Percentiles rank a stretch among this genome's conserved stretches.
phyloP scores from a whole-genome alignment of 78 protist species.

The Dictyostelium brefeldianum region DNA sequence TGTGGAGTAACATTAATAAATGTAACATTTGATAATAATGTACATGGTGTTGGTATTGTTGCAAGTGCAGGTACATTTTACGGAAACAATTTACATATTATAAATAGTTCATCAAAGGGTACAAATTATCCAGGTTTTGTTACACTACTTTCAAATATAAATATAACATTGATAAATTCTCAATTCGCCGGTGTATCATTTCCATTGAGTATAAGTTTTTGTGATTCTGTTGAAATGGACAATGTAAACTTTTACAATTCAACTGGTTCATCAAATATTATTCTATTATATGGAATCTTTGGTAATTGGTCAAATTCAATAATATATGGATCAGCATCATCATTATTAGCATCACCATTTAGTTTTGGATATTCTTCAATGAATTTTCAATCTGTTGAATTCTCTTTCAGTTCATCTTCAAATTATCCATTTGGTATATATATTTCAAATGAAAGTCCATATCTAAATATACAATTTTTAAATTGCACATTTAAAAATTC shows the following conservation, averaged over 20 bases:
- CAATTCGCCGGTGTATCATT: not conserved
- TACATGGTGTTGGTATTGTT: not conserved
- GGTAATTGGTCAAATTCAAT: conserved; percentile 3
- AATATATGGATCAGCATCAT: not conserved
- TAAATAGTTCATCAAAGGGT: not conserved
- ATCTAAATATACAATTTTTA: too few relatives aligned
- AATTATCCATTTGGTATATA: conserved; percentile 17
- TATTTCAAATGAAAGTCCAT: too few relatives aligned
- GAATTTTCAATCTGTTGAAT: not conserved
- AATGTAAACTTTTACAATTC: not conserved
- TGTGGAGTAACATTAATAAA: not conserved
- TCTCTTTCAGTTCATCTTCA: not conserved
- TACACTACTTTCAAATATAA: not conserved
- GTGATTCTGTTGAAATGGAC: not conserved
- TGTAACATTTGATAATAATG: not conserved
- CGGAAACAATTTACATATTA: not conserved
- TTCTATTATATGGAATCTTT: not conserved
- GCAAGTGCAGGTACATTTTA: not conserved
- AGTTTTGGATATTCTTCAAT: not conserved
- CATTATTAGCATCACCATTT: conserved; percentile 2
- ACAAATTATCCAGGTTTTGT: not conserved
- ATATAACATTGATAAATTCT: not conserved
- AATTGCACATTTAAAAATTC: not conserved
- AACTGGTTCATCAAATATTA: not conserved
- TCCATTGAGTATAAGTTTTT: not conserved